Evolutionary conservation across 176 grass and related monocot species (phyloP).

Genomic region (Oryza glaberrima): DNA sequence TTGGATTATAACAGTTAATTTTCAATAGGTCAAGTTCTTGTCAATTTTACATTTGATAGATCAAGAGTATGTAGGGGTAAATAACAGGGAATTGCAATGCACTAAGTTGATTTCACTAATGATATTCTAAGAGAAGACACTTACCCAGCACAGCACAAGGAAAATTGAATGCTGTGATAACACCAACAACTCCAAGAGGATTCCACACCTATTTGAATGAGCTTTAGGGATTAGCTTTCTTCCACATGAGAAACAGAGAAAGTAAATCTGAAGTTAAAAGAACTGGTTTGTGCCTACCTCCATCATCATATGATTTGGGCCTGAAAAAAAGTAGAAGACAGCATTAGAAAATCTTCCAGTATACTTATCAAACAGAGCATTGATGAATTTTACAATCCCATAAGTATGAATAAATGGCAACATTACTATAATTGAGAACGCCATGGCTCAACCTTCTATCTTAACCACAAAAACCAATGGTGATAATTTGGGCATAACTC

Average conservation of each 20-base stretch:
- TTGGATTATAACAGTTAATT: background rate
- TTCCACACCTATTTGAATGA: constrained; percentile 88
- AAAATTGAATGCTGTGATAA: constrained; percentile 98
- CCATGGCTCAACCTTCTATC: constrained; percentile 16
- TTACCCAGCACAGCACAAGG: constrained; percentile 96
- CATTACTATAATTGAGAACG: background rate
- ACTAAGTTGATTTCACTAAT: background rate
- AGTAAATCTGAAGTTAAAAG: background rate
- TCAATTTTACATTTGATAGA: background rate
- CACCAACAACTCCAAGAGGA: constrained; percentile 96
- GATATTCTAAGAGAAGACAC: constrained; percentile 27
- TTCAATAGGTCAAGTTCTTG: background rate
- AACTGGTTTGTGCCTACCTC: constrained; percentile 55
- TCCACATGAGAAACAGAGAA: background rate
- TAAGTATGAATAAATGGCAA: constrained; percentile 7
- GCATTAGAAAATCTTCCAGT: constrained; percentile 20
- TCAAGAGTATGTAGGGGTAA: constrained; percentile 5
- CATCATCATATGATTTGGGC: constrained; percentile 99
- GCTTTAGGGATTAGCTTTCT: constrained; percentile 30
- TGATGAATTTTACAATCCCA: background rate
- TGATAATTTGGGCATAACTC: background rate
- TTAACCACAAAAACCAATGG: constrained; percentile 13
- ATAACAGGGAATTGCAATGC: background rate
- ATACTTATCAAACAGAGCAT: background rate
- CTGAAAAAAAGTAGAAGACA: constrained; percentile 52